Conservation (phyloP, 1,284 basidiomycete genomes). For the Caloboletus inedulis region DNA sequence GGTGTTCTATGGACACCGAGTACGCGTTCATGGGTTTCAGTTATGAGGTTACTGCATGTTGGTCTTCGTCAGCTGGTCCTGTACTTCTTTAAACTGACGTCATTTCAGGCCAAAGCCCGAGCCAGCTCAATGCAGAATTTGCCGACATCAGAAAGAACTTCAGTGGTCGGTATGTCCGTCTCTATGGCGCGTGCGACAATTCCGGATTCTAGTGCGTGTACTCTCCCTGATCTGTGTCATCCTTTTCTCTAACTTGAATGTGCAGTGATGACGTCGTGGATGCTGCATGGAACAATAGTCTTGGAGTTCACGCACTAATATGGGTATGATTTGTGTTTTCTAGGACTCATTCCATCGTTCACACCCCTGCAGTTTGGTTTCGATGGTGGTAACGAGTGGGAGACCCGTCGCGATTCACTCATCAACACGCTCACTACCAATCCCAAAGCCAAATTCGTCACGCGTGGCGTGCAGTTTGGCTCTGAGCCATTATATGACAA, state of each 20-base stretch:
- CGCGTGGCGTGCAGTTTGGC: constrained; percentile 68
- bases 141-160: constrained; percentile 57
- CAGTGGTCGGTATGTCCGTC: constrained; percentile 64
- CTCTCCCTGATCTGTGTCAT: background rate
- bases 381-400: constrained; percentile 54
- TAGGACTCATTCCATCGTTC: background rate
- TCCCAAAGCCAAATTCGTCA: constrained; percentile 64
- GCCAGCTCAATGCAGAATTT: constrained; percentile 57
- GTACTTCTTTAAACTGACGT: background rate
- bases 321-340: constrained; percentile 48
- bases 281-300: constrained; percentile 65
- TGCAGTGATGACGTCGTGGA: constrained; percentile 63
- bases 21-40: constrained; percentile 74
- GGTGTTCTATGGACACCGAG: constrained; percentile 59
- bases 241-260: background rate
- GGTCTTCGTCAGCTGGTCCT: constrained; percentile 18
- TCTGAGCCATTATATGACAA: constrained; percentile 70
- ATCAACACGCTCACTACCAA: constrained; percentile 57
- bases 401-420: constrained; percentile 50
- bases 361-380: constrained; percentile 54
- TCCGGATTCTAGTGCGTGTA: constrained; percentile 59
- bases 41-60: constrained; percentile 63
- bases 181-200: constrained; percentile 67
- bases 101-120: constrained; percentile 45
- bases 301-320: constrained; percentile 72